Base-by-base conservation (phyloP, 495 filamentous ascomycete genomes). In the Hypoxylon rickii region DNA sequence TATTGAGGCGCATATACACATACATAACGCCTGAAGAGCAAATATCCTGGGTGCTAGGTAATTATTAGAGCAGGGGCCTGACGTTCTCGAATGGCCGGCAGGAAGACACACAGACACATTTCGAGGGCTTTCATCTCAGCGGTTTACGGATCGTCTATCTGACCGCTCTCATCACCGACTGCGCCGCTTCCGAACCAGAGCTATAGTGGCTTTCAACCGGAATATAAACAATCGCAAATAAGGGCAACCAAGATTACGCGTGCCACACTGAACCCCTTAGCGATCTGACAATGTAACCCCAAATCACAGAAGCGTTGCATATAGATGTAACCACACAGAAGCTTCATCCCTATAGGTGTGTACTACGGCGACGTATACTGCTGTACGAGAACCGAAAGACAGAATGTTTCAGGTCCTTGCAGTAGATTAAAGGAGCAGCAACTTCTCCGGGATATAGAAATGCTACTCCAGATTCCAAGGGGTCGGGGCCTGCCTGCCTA, bases 171-270 rank as follows among this genome's bases (percentile, higher is more conserved):
- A 55, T 51, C 36, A 5, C 51, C 51, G 51, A 42, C 51, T 52
- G 47, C 37, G 52, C 58, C 58, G 43, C 47, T 20, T 18, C 21
- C 20, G 20, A 48, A 47, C 46, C n/a, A n/a, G n/a, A 48, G 55
- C 29, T 37, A 32, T 26, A 22, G 37, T 31, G n/a, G 39, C 34
- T 12, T 32, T 29, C 24, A 10, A 29, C 24, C 10, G 10, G 24
- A 29, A 10, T 29, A 29, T 29, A 29, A 29, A n/a, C n/a, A 5
- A 29, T 29, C 24, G 24, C 4, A 29, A 29, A 10, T 29, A 5
- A 10, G 4, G 5, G 24, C 34, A 43, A 42, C 48, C n/a, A 43
- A 42, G 12, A 49, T 49, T 38, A 39, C 26, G 26, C 19, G 38
- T 54, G 34, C 34, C 36, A 43, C n/a, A n/a, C n/a, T n/a, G n/a